phyloP scores from a whole-genome alignment of 2,329 filamentous ascomycete species.

The Colletotrichum plurivorum region DNA sequence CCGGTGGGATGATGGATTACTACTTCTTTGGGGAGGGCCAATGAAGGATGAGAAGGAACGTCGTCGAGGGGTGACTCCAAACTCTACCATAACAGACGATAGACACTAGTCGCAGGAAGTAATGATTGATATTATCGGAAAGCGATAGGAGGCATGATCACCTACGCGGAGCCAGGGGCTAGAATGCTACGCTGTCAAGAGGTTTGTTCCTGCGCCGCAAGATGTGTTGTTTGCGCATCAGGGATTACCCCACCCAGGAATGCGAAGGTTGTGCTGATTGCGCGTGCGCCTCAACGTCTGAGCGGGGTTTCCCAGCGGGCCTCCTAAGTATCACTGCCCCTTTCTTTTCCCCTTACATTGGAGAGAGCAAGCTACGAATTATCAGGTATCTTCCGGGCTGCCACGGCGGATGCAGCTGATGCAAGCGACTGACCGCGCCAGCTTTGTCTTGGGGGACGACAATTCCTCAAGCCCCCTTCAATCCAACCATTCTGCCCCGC shows the following conservation, averaged over 20 bases:
- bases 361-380: too few species aligned
- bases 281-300: not conserved
- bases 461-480: too few species aligned
- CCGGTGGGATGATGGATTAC: not conserved
- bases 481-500: too few species aligned
- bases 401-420: too few species aligned
- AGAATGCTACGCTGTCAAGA: not conserved
- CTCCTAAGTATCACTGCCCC: too few species aligned
- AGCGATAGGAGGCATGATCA: not conserved
- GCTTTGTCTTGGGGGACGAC: too few species aligned
- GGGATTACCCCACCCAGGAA: not conserved
- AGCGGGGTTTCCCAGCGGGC: not conserved
- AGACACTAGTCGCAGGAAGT: not conserved
- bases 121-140: not conserved
- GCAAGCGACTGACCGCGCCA: too few species aligned
- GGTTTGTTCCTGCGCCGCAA: not conserved
- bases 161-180: not conserved
- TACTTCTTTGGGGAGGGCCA: not conserved
- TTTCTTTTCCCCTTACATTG: too few species aligned
- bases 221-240: not conserved
- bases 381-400: too few species aligned
- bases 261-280: not conserved
- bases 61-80: not conserved
- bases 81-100: not conserved
- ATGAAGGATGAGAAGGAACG: not conserved